phyloP scores from a whole-genome alignment of 1,139 yeast species.

The Candida frijolesensis region DNA sequence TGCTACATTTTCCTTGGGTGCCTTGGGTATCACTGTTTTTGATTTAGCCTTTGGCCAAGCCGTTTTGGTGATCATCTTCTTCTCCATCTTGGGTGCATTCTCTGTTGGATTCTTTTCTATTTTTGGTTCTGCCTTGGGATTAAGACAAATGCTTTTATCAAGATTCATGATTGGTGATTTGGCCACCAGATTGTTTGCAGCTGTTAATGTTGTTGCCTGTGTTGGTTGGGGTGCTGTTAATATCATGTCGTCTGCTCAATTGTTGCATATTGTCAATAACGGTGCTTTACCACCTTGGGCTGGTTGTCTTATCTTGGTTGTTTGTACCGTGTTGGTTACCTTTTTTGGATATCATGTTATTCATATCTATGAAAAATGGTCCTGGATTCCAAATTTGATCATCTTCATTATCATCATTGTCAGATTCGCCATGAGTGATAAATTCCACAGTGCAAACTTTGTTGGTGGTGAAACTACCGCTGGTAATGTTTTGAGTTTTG shows the following conservation, averaged over 20 bases:
- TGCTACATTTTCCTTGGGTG: constrained; percentile 82
- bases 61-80: constrained; percentile 65
- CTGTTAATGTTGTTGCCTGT: constrained; percentile 81
- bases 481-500: constrained; percentile 79
- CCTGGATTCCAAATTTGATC: constrained; percentile 82
- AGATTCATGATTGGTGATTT: constrained; percentile 76
- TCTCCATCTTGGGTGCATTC: constrained; percentile 67
- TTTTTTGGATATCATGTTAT: constrained; percentile 85
- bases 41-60: constrained; percentile 67
- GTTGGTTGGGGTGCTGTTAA: constrained; percentile 96
- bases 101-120: constrained; percentile 84
- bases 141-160: constrained; percentile 85
- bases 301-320: constrained; percentile 73
- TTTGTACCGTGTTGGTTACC: constrained; percentile 73
- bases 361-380: constrained; percentile 79
- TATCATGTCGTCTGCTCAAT: constrained; percentile 86
- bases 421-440: constrained; percentile 66
- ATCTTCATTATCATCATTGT: constrained; percentile 78
- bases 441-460: constrained; percentile 53
- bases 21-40: constrained; percentile 66
- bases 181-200: constrained; percentile 75
- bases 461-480: constrained; percentile 63
- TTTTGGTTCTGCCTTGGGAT: constrained; percentile 83
- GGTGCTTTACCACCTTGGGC: constrained; percentile 86
- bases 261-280: constrained; percentile 74